These are phyloP conservation scores for Elongisporangium anandrum DNA, from an alignment of 352 stramenopile genomes.

Conservation along the genomic window DNA sequence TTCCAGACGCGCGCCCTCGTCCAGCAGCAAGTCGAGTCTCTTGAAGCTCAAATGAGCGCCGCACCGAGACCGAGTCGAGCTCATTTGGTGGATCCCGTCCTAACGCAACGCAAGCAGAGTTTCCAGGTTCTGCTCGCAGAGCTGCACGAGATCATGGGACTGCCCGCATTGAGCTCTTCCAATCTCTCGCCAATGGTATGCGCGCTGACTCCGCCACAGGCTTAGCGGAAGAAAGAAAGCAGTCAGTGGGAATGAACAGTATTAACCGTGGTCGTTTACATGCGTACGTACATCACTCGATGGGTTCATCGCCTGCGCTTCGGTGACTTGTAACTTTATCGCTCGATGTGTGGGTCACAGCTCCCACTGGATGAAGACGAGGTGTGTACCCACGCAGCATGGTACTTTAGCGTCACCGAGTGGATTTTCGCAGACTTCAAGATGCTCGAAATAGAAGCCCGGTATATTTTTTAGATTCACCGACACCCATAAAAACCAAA, in stretches of 20 bases:
- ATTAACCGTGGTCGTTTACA: not conserved
- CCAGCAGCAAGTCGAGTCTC: constrained; percentile 6
- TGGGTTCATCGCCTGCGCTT: constrained; percentile 1
- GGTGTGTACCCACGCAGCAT: no score
- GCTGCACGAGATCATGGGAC: constrained; percentile 73
- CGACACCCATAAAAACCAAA: no score
- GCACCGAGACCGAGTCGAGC: no score
- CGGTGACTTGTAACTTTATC: no score
- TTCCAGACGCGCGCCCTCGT: constrained; percentile 16
- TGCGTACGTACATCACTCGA: constrained; percentile 1
- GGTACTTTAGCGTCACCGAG: no score
- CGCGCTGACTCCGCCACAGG: not conserved
- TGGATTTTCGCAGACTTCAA: no score
- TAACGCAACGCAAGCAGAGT: constrained; percentile 23
- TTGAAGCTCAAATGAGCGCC: no score
- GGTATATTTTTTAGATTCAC: no score
- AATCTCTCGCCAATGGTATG: not conserved
- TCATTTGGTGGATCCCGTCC: constrained; percentile 20
- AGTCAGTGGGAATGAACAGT: constrained; percentile 1
- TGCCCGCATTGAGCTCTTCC: constrained; percentile 19
- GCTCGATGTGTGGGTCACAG: no score
- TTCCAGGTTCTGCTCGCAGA: constrained; percentile 57
- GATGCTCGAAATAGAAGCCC: no score
- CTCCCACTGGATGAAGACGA: no score
- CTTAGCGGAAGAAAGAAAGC: not conserved